A percentile compares a stretch with the other conserved stretches of the same genome.
phyloP scores from a whole-genome alignment of 176 grass and related monocot species.

The Aegilops sharonensis region DNA sequence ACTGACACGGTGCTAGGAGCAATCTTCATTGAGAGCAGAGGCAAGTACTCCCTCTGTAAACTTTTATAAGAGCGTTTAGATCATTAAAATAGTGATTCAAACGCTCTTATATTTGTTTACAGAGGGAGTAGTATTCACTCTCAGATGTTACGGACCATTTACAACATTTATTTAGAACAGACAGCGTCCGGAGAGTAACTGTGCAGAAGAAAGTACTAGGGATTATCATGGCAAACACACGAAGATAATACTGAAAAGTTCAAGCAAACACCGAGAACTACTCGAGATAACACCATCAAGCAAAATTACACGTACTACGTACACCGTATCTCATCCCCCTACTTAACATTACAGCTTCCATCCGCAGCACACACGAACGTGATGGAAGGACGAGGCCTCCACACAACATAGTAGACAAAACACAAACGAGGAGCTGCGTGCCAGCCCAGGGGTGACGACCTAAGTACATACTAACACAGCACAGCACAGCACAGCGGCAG shows the following conservation, averaged over 20 bases:
- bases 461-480: constrained; percentile 17
- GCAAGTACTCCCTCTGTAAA: too few relatives aligned
- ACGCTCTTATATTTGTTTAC: too few relatives aligned
- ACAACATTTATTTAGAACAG: neutral
- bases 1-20: too few relatives aligned
- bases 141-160: too few relatives aligned
- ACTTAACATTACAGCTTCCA: constrained; percentile 4
- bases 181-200: too few relatives aligned
- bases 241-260: neutral
- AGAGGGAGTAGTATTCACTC: too few relatives aligned
- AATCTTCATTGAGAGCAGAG: too few relatives aligned
- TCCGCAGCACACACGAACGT: neutral
- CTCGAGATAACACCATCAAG: constrained; percentile 9
- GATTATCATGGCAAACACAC: neutral
- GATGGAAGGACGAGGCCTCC: neutral
- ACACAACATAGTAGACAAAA: neutral
- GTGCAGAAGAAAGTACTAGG: neutral
- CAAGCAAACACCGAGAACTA: constrained; percentile 14
- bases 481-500: neutral
- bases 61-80: too few relatives aligned
- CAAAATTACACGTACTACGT: constrained; percentile 24
- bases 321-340: neutral
- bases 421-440: neutral
- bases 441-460: neutral
- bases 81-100: too few relatives aligned